Evolutionary conservation across 2,329 filamentous ascomycete species (phyloP).

Genomic region (Penicillium thymicola): DNA sequence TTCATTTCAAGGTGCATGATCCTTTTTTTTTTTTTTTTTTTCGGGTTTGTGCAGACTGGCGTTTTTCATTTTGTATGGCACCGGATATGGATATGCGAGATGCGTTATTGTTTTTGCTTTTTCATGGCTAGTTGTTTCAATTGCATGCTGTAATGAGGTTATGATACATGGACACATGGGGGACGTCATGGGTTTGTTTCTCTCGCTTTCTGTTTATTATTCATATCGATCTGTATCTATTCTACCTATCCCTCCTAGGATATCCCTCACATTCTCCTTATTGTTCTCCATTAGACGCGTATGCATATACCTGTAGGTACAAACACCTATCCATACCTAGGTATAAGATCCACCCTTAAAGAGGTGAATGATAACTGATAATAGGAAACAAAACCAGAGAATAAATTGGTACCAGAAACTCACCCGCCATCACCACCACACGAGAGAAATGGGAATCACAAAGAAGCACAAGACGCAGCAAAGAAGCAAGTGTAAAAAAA

Average conservation of each 20-base stretch:
- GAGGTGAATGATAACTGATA: background rate
- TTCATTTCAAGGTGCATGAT: background rate
- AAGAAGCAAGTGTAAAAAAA: background rate
- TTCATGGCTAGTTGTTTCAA: conserved; percentile 1
- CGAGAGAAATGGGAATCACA: conserved; percentile 25
- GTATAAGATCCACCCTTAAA: background rate
- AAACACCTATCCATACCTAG: too few species aligned
- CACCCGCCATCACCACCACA: background rate
- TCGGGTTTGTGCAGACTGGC: background rate
- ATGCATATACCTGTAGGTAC: background rate
- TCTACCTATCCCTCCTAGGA: background rate
- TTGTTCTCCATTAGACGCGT: background rate
- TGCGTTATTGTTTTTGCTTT: conserved; percentile 1
- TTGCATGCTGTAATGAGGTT: conserved; percentile 22
- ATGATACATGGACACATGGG: conserved; percentile 23
- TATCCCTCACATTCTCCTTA: background rate
- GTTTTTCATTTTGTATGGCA: background rate
- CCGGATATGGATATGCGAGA: conserved; percentile 4
- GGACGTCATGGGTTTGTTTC: background rate
- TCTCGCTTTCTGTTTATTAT: background rate
- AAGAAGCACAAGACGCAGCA: background rate
- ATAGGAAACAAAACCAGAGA: background rate
- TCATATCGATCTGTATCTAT: background rate
- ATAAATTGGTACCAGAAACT: background rate
- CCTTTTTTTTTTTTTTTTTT: background rate